These are phyloP conservation scores for Coprinopsis marcescibilis DNA, from an alignment of 768 basidiomycete species.

Conservation along the genomic window DNA sequence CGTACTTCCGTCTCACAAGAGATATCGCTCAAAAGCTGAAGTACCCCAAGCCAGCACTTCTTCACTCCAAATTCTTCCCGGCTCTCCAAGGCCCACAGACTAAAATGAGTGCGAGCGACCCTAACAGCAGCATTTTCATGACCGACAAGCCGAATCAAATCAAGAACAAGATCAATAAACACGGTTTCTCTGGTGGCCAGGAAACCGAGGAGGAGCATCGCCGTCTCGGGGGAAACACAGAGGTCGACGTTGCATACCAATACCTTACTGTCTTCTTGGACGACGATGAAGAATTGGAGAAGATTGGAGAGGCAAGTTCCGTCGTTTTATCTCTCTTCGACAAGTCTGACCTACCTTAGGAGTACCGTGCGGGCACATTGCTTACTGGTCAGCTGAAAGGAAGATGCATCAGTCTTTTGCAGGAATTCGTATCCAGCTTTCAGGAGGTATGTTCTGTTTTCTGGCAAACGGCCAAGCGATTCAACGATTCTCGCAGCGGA, in stretches of 20 bases:
- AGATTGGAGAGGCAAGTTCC: constrained; percentile 62
- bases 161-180: constrained; percentile 94
- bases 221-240: constrained; percentile 81
- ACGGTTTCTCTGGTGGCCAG: constrained; percentile 93
- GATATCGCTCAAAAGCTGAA: constrained; percentile 92
- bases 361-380: constrained; percentile 83
- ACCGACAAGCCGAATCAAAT: constrained; percentile 88
- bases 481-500: constrained; percentile 45
- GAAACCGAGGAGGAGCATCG: constrained; percentile 97
- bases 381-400: constrained; percentile 91
- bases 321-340: neutral
- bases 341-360: constrained; percentile 38
- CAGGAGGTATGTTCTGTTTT: constrained; percentile 48
- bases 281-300: constrained; percentile 82
- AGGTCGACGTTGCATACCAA: constrained; percentile 94
- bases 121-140: constrained; percentile 95
- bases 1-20: constrained; percentile 96
- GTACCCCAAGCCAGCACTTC: constrained; percentile 88
- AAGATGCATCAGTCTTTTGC: constrained; percentile 76
- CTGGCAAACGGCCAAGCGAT: constrained; percentile 2
- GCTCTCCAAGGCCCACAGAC: constrained; percentile 97
- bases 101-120: constrained; percentile 97
- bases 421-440: constrained; percentile 79
- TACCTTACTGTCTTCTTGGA: constrained; percentile 95
- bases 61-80: constrained; percentile 98